Conservation (phyloP, 2,329 filamentous ascomycete genomes). For the Verticillium nubilum region DNA sequence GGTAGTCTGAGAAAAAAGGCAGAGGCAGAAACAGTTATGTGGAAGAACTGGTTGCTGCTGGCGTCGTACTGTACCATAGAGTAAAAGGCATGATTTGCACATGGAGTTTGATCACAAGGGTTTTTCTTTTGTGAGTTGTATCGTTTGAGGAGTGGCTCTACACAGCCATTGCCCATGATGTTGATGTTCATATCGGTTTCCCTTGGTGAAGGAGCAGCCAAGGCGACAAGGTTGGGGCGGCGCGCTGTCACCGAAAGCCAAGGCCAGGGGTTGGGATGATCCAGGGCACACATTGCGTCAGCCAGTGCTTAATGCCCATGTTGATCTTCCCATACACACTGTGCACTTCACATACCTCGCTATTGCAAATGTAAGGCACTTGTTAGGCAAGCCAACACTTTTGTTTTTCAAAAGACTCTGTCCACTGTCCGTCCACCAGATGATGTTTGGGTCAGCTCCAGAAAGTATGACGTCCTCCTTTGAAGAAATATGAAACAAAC, state of each 20-base stretch:
- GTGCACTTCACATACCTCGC: background rate
- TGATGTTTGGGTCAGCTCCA: too few relatives aligned
- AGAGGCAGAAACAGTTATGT: background rate
- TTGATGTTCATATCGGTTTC: too few relatives aligned
- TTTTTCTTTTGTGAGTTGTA: background rate
- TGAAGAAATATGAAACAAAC: too few relatives aligned
- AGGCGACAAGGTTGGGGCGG: background rate
- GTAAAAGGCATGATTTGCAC: constrained; percentile 2
- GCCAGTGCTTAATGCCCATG: background rate
- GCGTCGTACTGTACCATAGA: constrained; percentile 9
- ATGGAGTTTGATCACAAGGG: background rate
- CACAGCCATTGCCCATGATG: background rate
- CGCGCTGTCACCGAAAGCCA: background rate
- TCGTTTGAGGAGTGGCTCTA: background rate
- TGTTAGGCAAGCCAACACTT: too few relatives aligned
- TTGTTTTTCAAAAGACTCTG: too few relatives aligned
- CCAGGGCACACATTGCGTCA: background rate
- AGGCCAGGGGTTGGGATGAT: background rate
- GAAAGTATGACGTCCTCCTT: too few relatives aligned
- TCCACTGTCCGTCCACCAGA: too few relatives aligned
- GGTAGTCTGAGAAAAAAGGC: constrained; percentile 1
- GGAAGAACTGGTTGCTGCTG: background rate
- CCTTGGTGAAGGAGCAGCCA: background rate
- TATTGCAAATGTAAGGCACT: too few relatives aligned
- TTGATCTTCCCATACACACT: background rate